Base-by-base conservation (phyloP, 805 yeast species). In the Teunomyces pallodes region DNA sequence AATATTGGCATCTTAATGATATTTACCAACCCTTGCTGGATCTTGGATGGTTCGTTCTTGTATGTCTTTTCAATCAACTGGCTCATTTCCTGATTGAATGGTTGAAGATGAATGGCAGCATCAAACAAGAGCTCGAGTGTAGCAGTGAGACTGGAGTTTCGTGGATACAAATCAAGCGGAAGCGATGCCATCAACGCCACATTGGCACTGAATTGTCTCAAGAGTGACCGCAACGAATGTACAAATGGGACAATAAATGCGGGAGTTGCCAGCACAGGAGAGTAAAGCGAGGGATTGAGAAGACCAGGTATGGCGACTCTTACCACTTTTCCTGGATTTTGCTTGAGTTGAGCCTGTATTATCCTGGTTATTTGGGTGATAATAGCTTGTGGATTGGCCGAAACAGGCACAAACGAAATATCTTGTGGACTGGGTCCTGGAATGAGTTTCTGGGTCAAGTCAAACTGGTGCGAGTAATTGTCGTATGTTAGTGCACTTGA, bases 11-110 rank as follows among this genome's bases (percentile, higher is more conserved):
- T 59, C 57, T 88, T 87, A 47, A 78, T 64, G 2, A 94, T 72
- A 60, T 92, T 87, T 36, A 92, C 78, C 46, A 90, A 76, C 0
- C 98, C 99, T 59, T 91, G 97, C 55, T 85, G 90, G 26, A 87
- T 78, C 60, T 85, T 86, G 13, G 82, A 71, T 5, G 94, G 92
- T 57, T 84, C 85, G 56, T 77, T 82, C 56, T 81, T 82, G 64
- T 86, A 86, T 0, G 87, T 84, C 47, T 75, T 76, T 56, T 87
- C 94, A 55, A 87, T 72, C 46, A 83, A 72, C 48, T 79, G 81
- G 42, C 79, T 64, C 79, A 87, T 79, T 44, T 80, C 87, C 50
- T 88, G 90, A 52, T 83, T 83, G 67, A 91, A 89, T 1, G 97
- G 96, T 52, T 84, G 87, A 45, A 92, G 67, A 47, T 85, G 86